A percentile compares a stretch with the other conserved stretches of the same genome.
phyloP scores from a whole-genome alignment of 495 filamentous ascomycete genomes.

The Penicillium psychrofluorescens region DNA sequence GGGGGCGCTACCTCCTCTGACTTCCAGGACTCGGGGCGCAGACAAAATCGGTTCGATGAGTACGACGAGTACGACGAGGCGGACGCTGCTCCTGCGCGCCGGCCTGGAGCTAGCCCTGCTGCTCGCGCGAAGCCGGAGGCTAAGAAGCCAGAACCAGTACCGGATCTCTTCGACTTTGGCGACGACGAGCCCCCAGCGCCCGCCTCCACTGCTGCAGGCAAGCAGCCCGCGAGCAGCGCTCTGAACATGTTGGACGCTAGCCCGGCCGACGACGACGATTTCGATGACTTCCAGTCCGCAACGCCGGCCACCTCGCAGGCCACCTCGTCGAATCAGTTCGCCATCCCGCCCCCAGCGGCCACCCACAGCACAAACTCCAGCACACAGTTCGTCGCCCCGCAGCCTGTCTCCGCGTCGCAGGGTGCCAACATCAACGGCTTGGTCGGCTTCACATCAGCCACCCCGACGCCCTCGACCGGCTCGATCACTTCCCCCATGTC shows the following conservation, averaged over 20 bases:
- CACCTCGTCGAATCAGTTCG: constrained; percentile 34
- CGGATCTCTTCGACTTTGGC: constrained; percentile 75
- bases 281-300: constrained; percentile 98
- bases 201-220: constrained; percentile 38
- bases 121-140: constrained; percentile 41
- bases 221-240: constrained; percentile 41
- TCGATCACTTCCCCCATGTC: constrained; percentile 45
- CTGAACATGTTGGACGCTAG: constrained; percentile 48
- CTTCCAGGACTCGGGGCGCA: constrained; percentile 58
- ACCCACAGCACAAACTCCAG: constrained; percentile 57
- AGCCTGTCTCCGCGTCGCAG: constrained; percentile 75
- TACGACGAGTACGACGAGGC: constrained; percentile 94
- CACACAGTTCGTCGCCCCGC: constrained; percentile 71
- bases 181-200: constrained; percentile 56
- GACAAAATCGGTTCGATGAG: constrained; percentile 80
- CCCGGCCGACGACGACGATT: constrained; percentile 78
- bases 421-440: constrained; percentile 72
- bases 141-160: constrained; percentile 66
- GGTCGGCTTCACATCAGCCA: constrained; percentile 72
- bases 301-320: constrained; percentile 44
- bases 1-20: constrained; percentile 55
- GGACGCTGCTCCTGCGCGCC: constrained; percentile 39
- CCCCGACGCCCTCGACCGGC: constrained; percentile 52
- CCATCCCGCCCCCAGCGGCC: constrained; percentile 45
- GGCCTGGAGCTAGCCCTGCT: constrained; percentile 30